A percentile compares a stretch with the other conserved stretches of the same genome.
Conservation (phyloP, 78 protist species). For the Dictyostelium citrinum region DNA sequence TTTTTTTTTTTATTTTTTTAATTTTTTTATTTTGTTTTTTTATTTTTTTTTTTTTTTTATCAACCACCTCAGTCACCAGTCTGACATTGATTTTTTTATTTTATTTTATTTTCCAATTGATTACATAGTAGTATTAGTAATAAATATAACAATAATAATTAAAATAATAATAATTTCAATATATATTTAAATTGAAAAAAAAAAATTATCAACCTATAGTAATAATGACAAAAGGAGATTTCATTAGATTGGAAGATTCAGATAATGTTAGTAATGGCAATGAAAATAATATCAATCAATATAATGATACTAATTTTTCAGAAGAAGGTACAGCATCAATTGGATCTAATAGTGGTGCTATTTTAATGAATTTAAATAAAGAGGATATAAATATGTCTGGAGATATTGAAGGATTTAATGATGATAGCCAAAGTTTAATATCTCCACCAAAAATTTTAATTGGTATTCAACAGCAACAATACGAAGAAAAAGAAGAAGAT, state of each 20-base stretch:
- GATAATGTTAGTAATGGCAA: neutral
- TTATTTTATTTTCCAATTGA: neutral
- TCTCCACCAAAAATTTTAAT: neutral
- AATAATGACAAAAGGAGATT: slow-evolving; percentile 1
- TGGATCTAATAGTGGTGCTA: neutral
- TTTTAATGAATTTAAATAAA: neutral
- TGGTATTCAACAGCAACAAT: neutral
- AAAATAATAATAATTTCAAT: neutral
- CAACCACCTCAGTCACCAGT: neutral
- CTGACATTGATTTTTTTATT: neutral
- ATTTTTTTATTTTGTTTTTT: too few species aligned
- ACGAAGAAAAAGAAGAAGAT: neutral
- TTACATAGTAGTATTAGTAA: neutral
- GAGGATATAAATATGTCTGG: neutral
- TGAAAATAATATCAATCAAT: neutral
- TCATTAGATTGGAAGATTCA: neutral
- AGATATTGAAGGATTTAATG: neutral
- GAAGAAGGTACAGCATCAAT: neutral
- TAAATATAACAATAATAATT: neutral
- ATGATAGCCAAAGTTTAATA: neutral
- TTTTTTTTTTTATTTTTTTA: neutral
- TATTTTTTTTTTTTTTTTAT: neutral
- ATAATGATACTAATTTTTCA: neutral
- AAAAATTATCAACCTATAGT: neutral
- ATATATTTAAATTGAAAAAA: neutral